These are phyloP conservation scores for Phytophthora cactorum DNA, from an alignment of 352 stramenopile species.

Conservation along the genomic window DNA sequence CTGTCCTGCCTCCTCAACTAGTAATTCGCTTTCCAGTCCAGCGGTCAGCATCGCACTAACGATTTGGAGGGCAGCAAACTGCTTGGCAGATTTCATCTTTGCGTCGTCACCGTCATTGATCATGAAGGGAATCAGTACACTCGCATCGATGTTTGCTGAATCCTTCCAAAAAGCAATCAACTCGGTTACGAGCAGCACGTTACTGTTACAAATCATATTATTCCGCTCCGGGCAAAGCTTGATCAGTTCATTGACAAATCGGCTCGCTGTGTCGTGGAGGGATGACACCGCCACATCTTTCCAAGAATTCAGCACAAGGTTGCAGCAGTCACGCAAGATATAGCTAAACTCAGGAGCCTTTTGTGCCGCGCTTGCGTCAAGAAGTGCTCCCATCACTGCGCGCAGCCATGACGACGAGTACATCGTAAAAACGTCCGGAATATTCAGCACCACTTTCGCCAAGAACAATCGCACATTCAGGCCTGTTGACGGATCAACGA, in stretches of 20 bases:
- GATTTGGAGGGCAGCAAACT: constrained; percentile 63
- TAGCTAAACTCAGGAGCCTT: constrained; percentile 69
- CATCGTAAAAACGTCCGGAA: constrained; percentile 57
- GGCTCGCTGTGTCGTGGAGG: constrained; percentile 32
- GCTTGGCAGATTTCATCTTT: constrained; percentile 49
- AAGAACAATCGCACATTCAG: constrained; percentile 79
- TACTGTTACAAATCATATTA: constrained; percentile 71
- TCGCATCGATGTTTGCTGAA: constrained; percentile 44
- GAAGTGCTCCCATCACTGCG: constrained; percentile 56
- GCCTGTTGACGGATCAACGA: constrained; percentile 41
- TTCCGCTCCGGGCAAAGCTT: constrained; percentile 59
- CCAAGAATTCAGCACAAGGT: constrained; percentile 62
- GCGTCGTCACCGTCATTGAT: constrained; percentile 45
- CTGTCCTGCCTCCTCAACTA: constrained; percentile 22
- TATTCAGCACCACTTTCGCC: constrained; percentile 73
- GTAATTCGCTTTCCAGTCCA: constrained; percentile 36
- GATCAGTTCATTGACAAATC: constrained; percentile 67
- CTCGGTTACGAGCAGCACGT: constrained; percentile 60
- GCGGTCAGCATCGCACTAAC: constrained; percentile 63
- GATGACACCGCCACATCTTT: constrained; percentile 37
- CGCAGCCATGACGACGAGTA: constrained; percentile 61
- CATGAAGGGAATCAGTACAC: constrained; percentile 46
- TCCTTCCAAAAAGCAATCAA: constrained; percentile 70
- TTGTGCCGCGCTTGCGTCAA: constrained; percentile 51
- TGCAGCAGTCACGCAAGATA: constrained; percentile 76